phyloP scores from a whole-genome alignment of 108 stramenopile species.

The Conticribra weissflogii region DNA sequence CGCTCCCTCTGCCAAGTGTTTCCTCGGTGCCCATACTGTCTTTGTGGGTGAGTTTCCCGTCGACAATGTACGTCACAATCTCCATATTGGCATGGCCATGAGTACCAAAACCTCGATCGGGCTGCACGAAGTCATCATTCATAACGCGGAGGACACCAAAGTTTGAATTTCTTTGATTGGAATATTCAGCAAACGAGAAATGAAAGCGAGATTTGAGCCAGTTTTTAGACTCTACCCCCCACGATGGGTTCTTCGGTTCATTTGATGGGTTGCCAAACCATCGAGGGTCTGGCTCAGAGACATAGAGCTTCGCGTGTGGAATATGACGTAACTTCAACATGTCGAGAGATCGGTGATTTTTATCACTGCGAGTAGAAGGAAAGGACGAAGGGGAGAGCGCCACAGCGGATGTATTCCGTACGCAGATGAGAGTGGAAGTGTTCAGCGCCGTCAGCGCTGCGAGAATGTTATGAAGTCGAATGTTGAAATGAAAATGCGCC shows the following conservation, averaged over 20 bases:
- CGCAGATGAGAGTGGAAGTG: too few species aligned
- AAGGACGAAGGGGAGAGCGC: too few species aligned
- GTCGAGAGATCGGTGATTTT: too few species aligned
- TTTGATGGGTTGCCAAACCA: constrained; percentile 79
- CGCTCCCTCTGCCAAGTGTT: constrained; percentile 65
- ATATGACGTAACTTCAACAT: constrained; percentile 19
- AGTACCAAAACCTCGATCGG: constrained; percentile 73
- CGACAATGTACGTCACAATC: constrained; percentile 79
- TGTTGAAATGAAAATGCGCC: too few species aligned
- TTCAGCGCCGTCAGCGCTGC: too few species aligned
- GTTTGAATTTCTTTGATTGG: constrained; percentile 52
- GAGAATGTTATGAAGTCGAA: too few species aligned
- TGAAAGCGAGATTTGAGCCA: constrained; percentile 90
- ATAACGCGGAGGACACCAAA: constrained; percentile 84
- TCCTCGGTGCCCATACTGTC: constrained; percentile 83
- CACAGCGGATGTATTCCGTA: too few species aligned
- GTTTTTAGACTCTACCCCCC: constrained; percentile 59
- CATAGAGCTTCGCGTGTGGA: constrained; percentile 52
- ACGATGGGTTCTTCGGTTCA: constrained; percentile 45
- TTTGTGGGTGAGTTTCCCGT: constrained; percentile 75
- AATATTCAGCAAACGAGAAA: constrained; percentile 86
- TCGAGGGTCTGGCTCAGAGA: constrained; percentile 68
- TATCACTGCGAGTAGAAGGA: too few species aligned
- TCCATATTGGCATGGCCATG: constrained; percentile 82
- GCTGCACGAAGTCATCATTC: constrained; percentile 88